Evolutionary conservation across 129 eudicot genomes (phyloP).

Genomic region (Flaveria trinervia): DNA sequence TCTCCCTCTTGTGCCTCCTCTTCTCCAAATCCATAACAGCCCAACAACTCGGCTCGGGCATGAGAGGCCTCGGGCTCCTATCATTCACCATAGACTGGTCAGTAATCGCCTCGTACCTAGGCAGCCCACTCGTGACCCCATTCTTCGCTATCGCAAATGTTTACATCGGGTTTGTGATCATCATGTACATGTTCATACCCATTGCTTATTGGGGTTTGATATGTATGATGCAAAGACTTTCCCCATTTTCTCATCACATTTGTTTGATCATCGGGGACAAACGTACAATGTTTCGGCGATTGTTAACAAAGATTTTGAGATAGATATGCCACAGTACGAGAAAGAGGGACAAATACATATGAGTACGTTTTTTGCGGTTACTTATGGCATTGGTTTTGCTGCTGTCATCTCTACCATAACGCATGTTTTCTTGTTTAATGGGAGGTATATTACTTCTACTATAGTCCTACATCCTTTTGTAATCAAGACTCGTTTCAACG

Average conservation of each 20-base stretch:
- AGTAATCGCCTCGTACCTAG: conserved; percentile 47
- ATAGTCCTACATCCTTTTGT: too few species aligned
- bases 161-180: conserved; percentile 39
- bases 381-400: conserved; percentile 64
- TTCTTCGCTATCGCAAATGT: conserved; percentile 52
- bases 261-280: conserved; percentile 38
- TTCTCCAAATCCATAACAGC: conserved; percentile 43
- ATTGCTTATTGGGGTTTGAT: conserved; percentile 49
- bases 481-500: too few species aligned
- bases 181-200: conserved; percentile 48
- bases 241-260: conserved; percentile 50
- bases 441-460: conserved; percentile 36
- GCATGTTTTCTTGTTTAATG: conserved; percentile 57
- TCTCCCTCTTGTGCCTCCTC: conserved; percentile 48
- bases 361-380: conserved; percentile 48
- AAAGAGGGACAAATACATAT: conserved; percentile 40
- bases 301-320: conserved; percentile 43
- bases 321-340: conserved; percentile 44
- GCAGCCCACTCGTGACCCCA: conserved; percentile 61
- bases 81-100: conserved; percentile 64
- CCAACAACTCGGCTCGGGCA: conserved; percentile 67
- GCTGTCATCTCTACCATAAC: conserved; percentile 52
- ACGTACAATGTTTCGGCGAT: conserved; percentile 39
- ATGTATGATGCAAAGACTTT: conserved; percentile 47
- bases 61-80: conserved; percentile 55